These are phyloP conservation scores for Scheffersomyces cryptocercus DNA, from an alignment of 1,139 yeast species.

Conservation along the genomic window DNA sequence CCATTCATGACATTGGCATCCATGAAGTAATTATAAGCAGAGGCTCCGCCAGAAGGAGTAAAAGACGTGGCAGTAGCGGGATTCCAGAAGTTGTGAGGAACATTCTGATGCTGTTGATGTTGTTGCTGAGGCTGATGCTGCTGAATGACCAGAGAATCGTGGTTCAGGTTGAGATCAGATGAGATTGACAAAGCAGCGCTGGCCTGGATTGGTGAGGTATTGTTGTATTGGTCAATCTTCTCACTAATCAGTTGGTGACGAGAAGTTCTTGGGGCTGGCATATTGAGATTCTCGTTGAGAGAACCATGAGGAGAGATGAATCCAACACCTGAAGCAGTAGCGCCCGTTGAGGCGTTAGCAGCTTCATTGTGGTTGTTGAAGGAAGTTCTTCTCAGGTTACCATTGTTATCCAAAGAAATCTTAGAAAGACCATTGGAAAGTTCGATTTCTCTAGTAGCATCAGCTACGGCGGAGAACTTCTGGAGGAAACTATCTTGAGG, in stretches of 20 bases:
- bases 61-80: conserved; percentile 64
- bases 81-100: conserved; percentile 56
- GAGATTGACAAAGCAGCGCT: conserved; percentile 38
- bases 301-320: conserved; percentile 48
- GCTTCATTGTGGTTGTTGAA: conserved; percentile 31
- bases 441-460: conserved; percentile 77
- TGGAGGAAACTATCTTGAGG: conserved; percentile 57
- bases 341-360: conserved; percentile 10
- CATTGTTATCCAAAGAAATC: conserved; percentile 28
- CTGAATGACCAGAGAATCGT: conserved; percentile 7
- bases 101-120: conserved; percentile 4
- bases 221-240: conserved; percentile 60
- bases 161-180: conserved; percentile 27
- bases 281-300: conserved; percentile 52
- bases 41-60: conserved; percentile 37
- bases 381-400: conserved; percentile 49
- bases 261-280: conserved; percentile 38
- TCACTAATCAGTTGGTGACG: conserved; percentile 65
- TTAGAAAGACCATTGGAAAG: conserved; percentile 33
- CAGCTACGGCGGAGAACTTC: conserved; percentile 74
- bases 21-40: conserved; percentile 29
- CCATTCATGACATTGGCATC: conserved; percentile 19
- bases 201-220: conserved; percentile 51
- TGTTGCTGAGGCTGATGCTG: conserved; percentile 8
- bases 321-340: conserved; percentile 18